Conservation (phyloP, 2,329 filamentous ascomycete species). For the Bertia moriformis region DNA sequence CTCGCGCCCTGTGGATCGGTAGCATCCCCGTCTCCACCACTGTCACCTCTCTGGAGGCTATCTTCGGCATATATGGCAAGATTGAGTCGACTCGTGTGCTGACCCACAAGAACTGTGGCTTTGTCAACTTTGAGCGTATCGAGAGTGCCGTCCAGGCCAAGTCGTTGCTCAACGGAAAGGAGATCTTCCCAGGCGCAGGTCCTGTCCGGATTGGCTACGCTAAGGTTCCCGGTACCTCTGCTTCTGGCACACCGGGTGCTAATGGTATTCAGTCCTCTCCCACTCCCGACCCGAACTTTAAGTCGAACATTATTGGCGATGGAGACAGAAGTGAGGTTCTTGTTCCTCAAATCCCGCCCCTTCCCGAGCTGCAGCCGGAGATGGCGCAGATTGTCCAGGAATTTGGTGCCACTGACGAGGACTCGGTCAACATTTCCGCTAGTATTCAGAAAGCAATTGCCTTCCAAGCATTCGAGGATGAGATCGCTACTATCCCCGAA, state of each 20-base stretch:
- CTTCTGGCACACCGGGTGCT: slow-evolving; percentile 75
- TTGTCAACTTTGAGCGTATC: slow-evolving; percentile 88
- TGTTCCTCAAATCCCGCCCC: slow-evolving; percentile 53
- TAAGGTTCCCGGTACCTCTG: slow-evolving; percentile 64
- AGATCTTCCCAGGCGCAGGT: slow-evolving; percentile 93
- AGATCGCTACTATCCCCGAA: slow-evolving; percentile 81
- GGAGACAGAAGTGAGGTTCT: slow-evolving; percentile 17
- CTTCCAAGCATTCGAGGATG: slow-evolving; percentile 58
- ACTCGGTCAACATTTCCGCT: slow-evolving; percentile 55
- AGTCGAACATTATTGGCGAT: slow-evolving; percentile 22
- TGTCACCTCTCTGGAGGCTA: slow-evolving; percentile 82
- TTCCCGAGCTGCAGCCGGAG: slow-evolving; percentile 67
- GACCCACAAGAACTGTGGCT: slow-evolving; percentile 97
- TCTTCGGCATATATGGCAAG: slow-evolving; percentile 84
- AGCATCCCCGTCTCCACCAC: slow-evolving; percentile 96
- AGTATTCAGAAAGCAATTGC: slow-evolving; percentile 66
- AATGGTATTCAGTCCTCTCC: slow-evolving; percentile 81
- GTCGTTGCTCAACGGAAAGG: slow-evolving; percentile 79
- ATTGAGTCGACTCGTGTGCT: slow-evolving; percentile 86
- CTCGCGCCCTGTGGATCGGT: slow-evolving; percentile 87
- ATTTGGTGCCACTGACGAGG: slow-evolving; percentile 72
- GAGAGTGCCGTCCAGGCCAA: slow-evolving; percentile 87
- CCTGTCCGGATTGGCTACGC: slow-evolving; percentile 94
- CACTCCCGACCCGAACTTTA: slow-evolving; percentile 71
- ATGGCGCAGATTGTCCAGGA: slow-evolving; percentile 76